phyloP scores from a whole-genome alignment of 192 early-diverging fungal species.

The Rhizophagus sp. region DNA sequence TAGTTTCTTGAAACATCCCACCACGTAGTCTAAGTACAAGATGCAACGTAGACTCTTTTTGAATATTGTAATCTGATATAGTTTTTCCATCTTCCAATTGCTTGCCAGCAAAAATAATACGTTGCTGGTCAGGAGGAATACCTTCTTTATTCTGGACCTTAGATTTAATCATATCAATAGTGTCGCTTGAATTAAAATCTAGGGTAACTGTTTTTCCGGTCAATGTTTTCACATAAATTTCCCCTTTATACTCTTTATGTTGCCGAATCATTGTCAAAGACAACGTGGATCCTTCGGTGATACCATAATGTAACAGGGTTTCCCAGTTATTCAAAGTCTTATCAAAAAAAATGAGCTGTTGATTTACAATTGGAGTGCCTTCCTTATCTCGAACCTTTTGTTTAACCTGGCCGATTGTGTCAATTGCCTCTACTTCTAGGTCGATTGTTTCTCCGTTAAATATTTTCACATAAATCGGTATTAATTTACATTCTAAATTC shows the following conservation, averaged over 20 bases:
- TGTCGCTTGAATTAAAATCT: constrained; percentile 70
- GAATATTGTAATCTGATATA: constrained; percentile 71
- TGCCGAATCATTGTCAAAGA: too few relatives aligned
- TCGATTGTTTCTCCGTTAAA: constrained; percentile 87
- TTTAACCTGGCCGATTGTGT: too few relatives aligned
- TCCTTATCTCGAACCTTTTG: too few relatives aligned
- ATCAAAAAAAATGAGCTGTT: too few relatives aligned
- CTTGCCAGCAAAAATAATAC: constrained; percentile 67
- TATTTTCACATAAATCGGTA: constrained; percentile 45
- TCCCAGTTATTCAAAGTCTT: too few relatives aligned
- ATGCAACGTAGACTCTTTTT: constrained; percentile 67
- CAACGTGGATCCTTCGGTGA: too few relatives aligned
- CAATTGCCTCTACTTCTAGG: constrained; percentile 65
- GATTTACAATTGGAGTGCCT: too few relatives aligned
- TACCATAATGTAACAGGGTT: too few relatives aligned
- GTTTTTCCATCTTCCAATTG: constrained; percentile 71
- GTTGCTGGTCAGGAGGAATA: constrained; percentile 54
- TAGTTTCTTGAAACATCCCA: constrained; percentile 26
- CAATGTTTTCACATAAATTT: constrained; percentile 53
- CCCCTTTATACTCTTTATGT: too few relatives aligned
- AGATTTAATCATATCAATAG: constrained; percentile 57
- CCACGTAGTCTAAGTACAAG: constrained; percentile 71
- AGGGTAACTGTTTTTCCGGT: constrained; percentile 93
- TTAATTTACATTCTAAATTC: constrained; percentile 6
- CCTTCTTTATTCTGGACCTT: constrained; percentile 60